A percentile compares a stretch with the other conserved stretches of the same genome.
These are phyloP conservation scores for Calonectria crousiana DNA, from an alignment of 2,329 filamentous ascomycete genomes.

Conservation along the genomic window DNA sequence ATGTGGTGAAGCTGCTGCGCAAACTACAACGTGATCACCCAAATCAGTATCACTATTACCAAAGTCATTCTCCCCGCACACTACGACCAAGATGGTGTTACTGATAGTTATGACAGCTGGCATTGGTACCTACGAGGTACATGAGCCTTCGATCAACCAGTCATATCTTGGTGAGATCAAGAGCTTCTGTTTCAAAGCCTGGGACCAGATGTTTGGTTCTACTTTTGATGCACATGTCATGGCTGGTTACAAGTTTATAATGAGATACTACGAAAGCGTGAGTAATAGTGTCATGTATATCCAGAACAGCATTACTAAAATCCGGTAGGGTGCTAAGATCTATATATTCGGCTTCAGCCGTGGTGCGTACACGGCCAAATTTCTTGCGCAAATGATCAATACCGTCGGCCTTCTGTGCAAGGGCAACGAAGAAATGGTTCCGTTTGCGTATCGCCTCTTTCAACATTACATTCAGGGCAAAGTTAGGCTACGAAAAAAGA, in stretches of 20 bases:
- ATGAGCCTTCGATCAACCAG: slow-evolving; percentile 56
- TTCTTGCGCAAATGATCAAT: slow-evolving; percentile 64
- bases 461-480: slow-evolving; percentile 51
- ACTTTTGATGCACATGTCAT: slow-evolving; percentile 65
- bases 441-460: slow-evolving; percentile 60
- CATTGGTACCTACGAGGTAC: slow-evolving; percentile 62
- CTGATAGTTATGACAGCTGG: slow-evolving; percentile 49
- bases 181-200: slow-evolving; percentile 52
- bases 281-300: slow-evolving; percentile 20
- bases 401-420: slow-evolving; percentile 62
- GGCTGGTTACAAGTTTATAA: slow-evolving; percentile 65
- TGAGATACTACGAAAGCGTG: slow-evolving; percentile 62
- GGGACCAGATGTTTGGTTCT: slow-evolving; percentile 58
- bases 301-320: too few relatives aligned
- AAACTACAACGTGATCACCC: slow-evolving; percentile 60
- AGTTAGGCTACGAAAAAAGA: slow-evolving; percentile 19
- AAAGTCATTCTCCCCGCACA: slow-evolving; percentile 47
- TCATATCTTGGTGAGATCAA: slow-evolving; percentile 40
- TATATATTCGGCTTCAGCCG: slow-evolving; percentile 68
- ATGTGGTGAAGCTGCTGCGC: slow-evolving; percentile 63
- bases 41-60: slow-evolving; percentile 63
- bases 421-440: slow-evolving; percentile 66
- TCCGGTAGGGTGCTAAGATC: slow-evolving; percentile 57
- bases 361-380: slow-evolving; percentile 65
- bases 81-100: slow-evolving; percentile 12